Evolutionary conservation across 148 eudicot species (phyloP).

Genomic region (Rhododendron williamsianum): DNA sequence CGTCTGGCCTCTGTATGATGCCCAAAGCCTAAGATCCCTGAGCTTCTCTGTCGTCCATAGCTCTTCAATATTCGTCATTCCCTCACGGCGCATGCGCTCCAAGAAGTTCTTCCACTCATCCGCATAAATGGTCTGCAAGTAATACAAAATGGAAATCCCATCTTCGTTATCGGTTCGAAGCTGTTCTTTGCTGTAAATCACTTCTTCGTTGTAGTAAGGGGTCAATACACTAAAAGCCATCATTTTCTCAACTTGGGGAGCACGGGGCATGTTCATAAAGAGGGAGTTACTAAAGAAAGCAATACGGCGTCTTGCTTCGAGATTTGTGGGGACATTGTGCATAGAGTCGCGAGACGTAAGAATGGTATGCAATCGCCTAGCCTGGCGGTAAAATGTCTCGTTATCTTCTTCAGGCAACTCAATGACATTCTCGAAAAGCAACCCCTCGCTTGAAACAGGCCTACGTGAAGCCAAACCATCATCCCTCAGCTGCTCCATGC

Average conservation of each 20-base stretch:
- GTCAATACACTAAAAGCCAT: constrained; percentile 86
- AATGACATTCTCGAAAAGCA: constrained; percentile 75
- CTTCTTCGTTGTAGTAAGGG: constrained; percentile 94
- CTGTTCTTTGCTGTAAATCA: constrained; percentile 68
- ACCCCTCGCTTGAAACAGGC: constrained; percentile 34
- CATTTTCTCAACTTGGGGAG: constrained; percentile 97
- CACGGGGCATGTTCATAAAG: constrained; percentile 99
- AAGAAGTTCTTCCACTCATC: constrained; percentile 87
- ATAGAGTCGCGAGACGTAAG: constrained; percentile 81
- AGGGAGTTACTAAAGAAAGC: constrained; percentile 94
- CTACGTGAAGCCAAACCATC: constrained; percentile 72
- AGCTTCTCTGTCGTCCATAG: constrained; percentile 49
- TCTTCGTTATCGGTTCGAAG: constrained; percentile 90
- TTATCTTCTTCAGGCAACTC: constrained; percentile 56
- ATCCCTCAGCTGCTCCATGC: constrained; percentile 50
- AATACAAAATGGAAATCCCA: constrained; percentile 82
- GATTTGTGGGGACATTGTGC: constrained; percentile 78
- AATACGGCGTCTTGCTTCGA: constrained; percentile 85
- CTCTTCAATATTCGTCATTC: constrained; percentile 49
- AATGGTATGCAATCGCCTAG: constrained; percentile 69
- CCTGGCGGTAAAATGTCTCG: constrained; percentile 68
- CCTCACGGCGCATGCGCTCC: constrained; percentile 75
- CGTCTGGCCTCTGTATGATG: constrained; percentile 93
- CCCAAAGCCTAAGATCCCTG: constrained; percentile 80
- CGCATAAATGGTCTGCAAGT: constrained; percentile 81